Percentiles rank a stretch among this genome's conserved stretches.
Conservation (phyloP, 495 filamentous ascomycete species). For the Aspergillus panamensis region DNA sequence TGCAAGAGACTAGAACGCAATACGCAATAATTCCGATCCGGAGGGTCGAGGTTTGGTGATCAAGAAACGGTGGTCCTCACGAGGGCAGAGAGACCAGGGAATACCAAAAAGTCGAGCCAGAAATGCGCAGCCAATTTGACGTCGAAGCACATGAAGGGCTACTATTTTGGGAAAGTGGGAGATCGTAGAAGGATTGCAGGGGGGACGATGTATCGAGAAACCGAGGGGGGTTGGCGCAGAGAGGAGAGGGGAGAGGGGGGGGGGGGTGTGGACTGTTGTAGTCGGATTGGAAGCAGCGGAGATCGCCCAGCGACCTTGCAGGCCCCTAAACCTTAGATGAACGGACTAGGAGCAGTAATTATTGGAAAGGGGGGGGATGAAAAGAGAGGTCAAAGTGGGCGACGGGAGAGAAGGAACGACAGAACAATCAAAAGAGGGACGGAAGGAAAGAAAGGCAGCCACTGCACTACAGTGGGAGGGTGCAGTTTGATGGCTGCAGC, state of each 20-base stretch:
- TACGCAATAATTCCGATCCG: background rate
- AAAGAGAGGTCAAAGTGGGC: conserved; percentile 6
- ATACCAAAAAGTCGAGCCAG: conserved; percentile 23
- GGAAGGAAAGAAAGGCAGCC: conserved; percentile 3
- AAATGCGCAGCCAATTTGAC: conserved; percentile 29
- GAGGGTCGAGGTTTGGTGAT: background rate
- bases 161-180: conserved; percentile 12
- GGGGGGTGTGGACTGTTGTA: too few species aligned
- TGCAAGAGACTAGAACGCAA: background rate
- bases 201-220: conserved; percentile 5
- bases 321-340: conserved; percentile 7
- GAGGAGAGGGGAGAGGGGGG: too few species aligned
- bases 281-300: conserved; percentile 16
- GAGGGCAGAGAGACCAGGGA: conserved; percentile 27
- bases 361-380: conserved; percentile 15
- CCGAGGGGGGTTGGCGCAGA: conserved; percentile 21
- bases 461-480: conserved; percentile 1
- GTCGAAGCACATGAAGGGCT: conserved; percentile 42
- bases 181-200: background rate
- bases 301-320: conserved; percentile 40
- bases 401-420: conserved; percentile 11
- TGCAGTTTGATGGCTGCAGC: background rate
- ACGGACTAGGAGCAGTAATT: conserved; percentile 4
- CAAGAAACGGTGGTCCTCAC: conserved; percentile 16
- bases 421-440: conserved; percentile 5